phyloP scores from a whole-genome alignment of 192 early-diverging fungal genomes.

The Tieghemiomyces parasiticus region DNA sequence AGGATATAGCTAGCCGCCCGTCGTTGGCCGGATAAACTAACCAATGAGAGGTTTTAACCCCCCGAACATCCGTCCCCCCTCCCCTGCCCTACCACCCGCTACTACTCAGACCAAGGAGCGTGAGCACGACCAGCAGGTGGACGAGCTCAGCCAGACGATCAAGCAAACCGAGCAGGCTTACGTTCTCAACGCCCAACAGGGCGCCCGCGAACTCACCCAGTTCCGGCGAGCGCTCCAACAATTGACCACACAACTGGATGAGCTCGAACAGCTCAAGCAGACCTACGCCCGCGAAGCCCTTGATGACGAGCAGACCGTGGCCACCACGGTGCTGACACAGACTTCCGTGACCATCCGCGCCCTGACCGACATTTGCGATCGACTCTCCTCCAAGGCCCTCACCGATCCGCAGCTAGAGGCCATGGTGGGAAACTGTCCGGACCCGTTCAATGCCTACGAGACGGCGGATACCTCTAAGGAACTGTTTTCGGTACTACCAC shows the following conservation, averaged over 20 bases:
- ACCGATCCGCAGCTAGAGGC: slow-evolving; percentile 8
- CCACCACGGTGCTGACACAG: neutral
- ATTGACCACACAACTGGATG: neutral
- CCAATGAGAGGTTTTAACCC: no score
- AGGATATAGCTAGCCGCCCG: no score
- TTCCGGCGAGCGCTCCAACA: slow-evolving; percentile 5
- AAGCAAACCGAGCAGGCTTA: neutral
- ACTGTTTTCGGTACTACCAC: slow-evolving; percentile 3
- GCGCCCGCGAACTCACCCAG: neutral
- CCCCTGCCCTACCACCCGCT: no score
- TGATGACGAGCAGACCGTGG: neutral
- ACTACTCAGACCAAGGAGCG: slow-evolving; percentile 3
- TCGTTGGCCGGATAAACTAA: no score
- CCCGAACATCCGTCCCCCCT: no score
- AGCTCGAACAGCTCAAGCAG: slow-evolving; percentile 10
- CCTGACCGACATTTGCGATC: slow-evolving; percentile 7
- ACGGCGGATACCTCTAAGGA: slow-evolving; percentile 2
- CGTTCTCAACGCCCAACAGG: slow-evolving; percentile 1
- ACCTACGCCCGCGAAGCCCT: neutral
- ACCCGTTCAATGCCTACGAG: slow-evolving; percentile 5
- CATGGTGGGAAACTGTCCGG: neutral
- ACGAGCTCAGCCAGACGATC: neutral
- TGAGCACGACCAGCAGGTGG: slow-evolving; percentile 1
- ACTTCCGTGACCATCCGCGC: neutral
- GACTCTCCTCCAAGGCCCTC: slow-evolving; percentile 3